Conservation (phyloP, 495 filamentous ascomycete species). For the Darksidea phi region DNA sequence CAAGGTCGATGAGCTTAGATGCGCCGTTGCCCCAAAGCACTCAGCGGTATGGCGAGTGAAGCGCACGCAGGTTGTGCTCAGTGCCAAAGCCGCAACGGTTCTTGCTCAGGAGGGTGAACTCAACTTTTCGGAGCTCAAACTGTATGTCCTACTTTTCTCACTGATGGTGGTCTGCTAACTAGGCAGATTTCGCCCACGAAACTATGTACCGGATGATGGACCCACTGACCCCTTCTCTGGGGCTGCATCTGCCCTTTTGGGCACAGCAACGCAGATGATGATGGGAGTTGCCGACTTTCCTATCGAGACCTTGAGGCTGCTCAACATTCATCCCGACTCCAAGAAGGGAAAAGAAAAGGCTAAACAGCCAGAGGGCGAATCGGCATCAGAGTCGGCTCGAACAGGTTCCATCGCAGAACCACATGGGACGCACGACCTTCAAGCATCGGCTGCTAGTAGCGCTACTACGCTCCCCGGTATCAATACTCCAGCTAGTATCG, state of each 20-base stretch:
- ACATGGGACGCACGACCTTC: not conserved
- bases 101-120: slow-evolving; percentile 43
- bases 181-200: slow-evolving; percentile 39
- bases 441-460: slow-evolving; percentile 17
- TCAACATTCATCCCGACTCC: slow-evolving; percentile 52
- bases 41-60: slow-evolving; percentile 45
- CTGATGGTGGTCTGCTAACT: slow-evolving; percentile 1
- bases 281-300: slow-evolving; percentile 85
- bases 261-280: slow-evolving; percentile 69
- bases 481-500: slow-evolving; percentile 1
- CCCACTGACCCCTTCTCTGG: slow-evolving; percentile 47
- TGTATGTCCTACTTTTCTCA: slow-evolving; percentile 26
- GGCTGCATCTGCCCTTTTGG: slow-evolving; percentile 68
- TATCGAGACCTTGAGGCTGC: slow-evolving; percentile 56
- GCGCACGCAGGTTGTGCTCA: slow-evolving; percentile 42
- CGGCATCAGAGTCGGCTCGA: slow-evolving; percentile 4
- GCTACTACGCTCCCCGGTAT: slow-evolving; percentile 22
- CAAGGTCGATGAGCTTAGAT: slow-evolving; percentile 43
- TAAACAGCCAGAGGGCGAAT: not conserved
- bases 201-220: slow-evolving; percentile 49
- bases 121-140: slow-evolving; percentile 44
- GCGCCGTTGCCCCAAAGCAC: slow-evolving; percentile 38
- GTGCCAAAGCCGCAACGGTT: slow-evolving; percentile 44
- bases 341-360: slow-evolving; percentile 27
- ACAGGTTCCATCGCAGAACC: slow-evolving; percentile 14